phyloP scores from a whole-genome alignment of 2,329 filamentous ascomycete species.

The Fusarium sp. region DNA sequence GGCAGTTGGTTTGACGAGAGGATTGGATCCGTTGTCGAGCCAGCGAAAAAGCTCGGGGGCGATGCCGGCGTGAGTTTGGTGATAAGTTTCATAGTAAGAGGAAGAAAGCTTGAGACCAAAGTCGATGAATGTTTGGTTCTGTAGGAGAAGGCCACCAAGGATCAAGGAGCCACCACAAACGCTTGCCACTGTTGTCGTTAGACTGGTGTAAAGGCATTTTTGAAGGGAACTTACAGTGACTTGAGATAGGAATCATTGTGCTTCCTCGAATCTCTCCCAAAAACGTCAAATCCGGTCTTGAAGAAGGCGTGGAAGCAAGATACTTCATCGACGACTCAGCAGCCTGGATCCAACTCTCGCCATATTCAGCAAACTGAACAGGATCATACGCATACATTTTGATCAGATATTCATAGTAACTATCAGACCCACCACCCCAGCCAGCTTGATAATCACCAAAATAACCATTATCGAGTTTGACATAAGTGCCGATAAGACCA shows the following conservation, averaged over 20 bases:
- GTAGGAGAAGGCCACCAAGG: background rate
- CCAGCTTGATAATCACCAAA: conserved; percentile 37
- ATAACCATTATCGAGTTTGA: conserved; percentile 3
- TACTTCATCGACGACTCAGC: conserved; percentile 10
- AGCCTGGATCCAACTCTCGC: background rate
- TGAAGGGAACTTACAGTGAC: background rate
- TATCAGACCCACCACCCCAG: conserved; percentile 37
- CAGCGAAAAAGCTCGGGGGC: conserved; percentile 37
- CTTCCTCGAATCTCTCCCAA: conserved; percentile 4
- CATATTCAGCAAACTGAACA: conserved; percentile 10
- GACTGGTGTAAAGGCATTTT: too few species aligned
- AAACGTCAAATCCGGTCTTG: conserved; percentile 2
- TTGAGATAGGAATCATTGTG: background rate
- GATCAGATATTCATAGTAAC: conserved; percentile 40
- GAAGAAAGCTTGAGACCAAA: background rate
- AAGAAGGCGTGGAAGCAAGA: conserved; percentile 5
- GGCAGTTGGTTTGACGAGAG: conserved; percentile 4
- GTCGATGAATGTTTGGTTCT: conserved; percentile 16
- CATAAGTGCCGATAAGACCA: conserved; percentile 26
- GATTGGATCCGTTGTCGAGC: conserved; percentile 29
- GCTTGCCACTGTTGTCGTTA: conserved; percentile 1
- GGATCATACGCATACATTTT: conserved; percentile 41
- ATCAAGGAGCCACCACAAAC: conserved; percentile 11
- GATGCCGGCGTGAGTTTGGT: conserved; percentile 25
- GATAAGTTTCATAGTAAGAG: conserved; percentile 29